A percentile compares a stretch with the other conserved stretches of the same genome.
Evolutionary conservation across 2,329 filamentous ascomycete species (phyloP).

Genomic region (Aureobasidium subglaciale): DNA sequence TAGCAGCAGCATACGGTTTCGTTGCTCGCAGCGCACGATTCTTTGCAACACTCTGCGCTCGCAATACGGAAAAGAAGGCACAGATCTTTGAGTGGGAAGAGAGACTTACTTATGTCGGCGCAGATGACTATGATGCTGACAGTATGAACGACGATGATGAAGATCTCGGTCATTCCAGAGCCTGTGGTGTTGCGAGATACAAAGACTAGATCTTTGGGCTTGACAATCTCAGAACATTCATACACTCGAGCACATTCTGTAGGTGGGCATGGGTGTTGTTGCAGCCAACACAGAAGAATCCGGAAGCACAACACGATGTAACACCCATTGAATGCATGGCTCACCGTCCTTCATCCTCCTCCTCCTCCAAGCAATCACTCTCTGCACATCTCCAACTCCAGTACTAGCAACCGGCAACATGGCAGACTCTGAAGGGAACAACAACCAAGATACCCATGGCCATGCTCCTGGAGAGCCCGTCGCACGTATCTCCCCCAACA

Average conservation of each 20-base stretch:
- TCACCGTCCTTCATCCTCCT: background rate
- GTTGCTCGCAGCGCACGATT: background rate
- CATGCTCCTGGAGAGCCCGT: background rate
- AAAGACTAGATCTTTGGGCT: background rate
- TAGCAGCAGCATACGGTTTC: background rate
- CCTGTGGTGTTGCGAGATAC: background rate
- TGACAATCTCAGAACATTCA: background rate
- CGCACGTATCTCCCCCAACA: background rate
- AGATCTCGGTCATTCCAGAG: background rate
- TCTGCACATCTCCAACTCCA: background rate
- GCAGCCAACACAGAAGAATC: background rate
- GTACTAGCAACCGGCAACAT: background rate
- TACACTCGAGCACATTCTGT: background rate
- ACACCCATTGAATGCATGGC: background rate
- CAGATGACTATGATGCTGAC: background rate
- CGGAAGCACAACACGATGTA: background rate
- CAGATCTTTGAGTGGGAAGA: background rate
- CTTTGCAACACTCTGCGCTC: background rate
- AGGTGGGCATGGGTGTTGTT: background rate
- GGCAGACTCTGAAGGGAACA: background rate
- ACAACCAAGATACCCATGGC: background rate
- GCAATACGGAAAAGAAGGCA: background rate
- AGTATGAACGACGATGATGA: background rate
- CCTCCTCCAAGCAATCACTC: too few species aligned
- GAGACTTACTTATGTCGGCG: background rate